These are phyloP conservation scores for Talaromyces ruber DNA, from an alignment of 495 filamentous ascomycete genomes.

Conservation along the genomic window DNA sequence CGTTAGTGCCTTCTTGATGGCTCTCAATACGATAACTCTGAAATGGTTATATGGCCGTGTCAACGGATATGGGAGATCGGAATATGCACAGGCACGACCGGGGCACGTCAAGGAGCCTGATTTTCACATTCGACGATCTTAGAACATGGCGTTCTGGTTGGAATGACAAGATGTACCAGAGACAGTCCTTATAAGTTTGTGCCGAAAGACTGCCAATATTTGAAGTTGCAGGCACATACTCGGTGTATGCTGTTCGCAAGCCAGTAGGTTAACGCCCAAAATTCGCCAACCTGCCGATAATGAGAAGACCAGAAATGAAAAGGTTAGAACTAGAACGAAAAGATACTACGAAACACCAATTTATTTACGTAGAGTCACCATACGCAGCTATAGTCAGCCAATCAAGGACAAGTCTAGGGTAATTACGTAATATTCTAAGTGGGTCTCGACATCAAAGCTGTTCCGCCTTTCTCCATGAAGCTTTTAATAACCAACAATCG, in stretches of 20 bases:
- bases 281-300: neutral
- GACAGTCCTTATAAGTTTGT: neutral
- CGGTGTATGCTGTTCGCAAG: neutral
- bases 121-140: neutral
- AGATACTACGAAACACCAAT: too few relatives aligned
- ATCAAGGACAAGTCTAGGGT: neutral
- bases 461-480: neutral
- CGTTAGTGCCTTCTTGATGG: constrained; percentile 63
- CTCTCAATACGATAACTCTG: constrained; percentile 53
- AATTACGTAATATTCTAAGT: neutral
- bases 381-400: neutral
- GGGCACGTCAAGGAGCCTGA: constrained; percentile 23
- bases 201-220: neutral
- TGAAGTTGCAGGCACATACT: neutral
- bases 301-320: neutral
- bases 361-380: too few relatives aligned
- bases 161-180: neutral
- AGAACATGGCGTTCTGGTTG: neutral
- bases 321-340: neutral
- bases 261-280: neutral
- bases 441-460: neutral
- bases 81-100: constrained; percentile 18
- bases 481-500: neutral
- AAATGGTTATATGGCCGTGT: constrained; percentile 59
- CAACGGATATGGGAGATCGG: constrained; percentile 48